Evolutionary conservation across 2,329 filamentous ascomycete genomes (phyloP).

Genomic region (Aureobasidium melanogenum): DNA sequence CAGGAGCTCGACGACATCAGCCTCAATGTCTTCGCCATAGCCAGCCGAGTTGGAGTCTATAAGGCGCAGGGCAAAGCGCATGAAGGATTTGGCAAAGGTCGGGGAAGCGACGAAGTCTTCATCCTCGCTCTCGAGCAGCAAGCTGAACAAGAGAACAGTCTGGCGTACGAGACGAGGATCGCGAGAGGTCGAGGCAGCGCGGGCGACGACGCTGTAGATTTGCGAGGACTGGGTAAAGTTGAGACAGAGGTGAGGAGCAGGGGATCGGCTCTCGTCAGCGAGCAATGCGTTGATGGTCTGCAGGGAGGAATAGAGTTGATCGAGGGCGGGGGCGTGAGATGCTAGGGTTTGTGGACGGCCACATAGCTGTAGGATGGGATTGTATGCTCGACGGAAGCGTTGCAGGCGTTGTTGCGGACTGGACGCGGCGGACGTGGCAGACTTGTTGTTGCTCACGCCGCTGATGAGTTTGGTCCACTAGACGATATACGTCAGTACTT

Average conservation of each 20-base stretch:
- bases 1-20: constrained; percentile 79
- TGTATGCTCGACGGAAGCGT: constrained; percentile 53
- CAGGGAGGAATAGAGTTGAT: constrained; percentile 43
- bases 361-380: constrained; percentile 53
- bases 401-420: constrained; percentile 52
- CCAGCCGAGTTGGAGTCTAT: constrained; percentile 63
- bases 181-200: constrained; percentile 77
- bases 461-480: constrained; percentile 56
- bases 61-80: constrained; percentile 74
- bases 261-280: constrained; percentile 79
- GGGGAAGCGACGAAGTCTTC: constrained; percentile 86
- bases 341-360: constrained; percentile 45
- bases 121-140: constrained; percentile 90
- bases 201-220: constrained; percentile 80
- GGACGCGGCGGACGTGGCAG: constrained; percentile 36
- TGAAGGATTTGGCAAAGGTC: constrained; percentile 76
- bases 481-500: neutral
- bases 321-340: constrained; percentile 42
- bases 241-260: constrained; percentile 85
- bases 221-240: constrained; percentile 77
- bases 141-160: constrained; percentile 78
- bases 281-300: constrained; percentile 58
- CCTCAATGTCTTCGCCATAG: constrained; percentile 73
- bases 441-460: constrained; percentile 42
- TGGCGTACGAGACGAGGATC: constrained; percentile 81